These are phyloP conservation scores for Calophaca sinica DNA, from an alignment of 306 rosid genomes.

Conservation along the genomic window DNA sequence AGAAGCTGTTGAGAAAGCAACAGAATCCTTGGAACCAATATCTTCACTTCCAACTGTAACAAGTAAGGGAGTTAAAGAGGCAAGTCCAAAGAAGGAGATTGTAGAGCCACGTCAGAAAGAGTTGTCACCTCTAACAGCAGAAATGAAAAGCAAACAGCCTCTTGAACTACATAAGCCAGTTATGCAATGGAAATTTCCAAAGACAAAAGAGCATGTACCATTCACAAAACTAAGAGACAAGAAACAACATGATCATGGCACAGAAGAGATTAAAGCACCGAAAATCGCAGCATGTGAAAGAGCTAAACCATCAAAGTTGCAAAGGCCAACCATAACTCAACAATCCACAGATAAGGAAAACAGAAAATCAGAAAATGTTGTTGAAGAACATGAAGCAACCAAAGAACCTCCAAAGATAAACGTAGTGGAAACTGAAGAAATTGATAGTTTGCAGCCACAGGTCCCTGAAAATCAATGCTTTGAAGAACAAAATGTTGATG, in stretches of 20 bases:
- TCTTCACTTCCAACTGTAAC: constrained; percentile 10
- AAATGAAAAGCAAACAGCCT: constrained; percentile 27
- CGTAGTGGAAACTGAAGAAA: not conserved
- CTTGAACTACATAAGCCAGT: not conserved
- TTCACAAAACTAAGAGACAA: constrained; percentile 5
- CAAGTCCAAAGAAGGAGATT: not conserved
- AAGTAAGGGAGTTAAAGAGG: constrained; percentile 8
- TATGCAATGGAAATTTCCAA: constrained; percentile 5
- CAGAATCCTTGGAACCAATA: constrained; percentile 20
- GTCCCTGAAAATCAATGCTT: not conserved
- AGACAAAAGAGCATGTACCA: not conserved
- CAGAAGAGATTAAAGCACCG: constrained; percentile 11
- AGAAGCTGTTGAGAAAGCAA: constrained; percentile 10
- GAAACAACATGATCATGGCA: not conserved
- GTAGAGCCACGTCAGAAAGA: constrained; percentile 11
- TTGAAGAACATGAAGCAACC: constrained; percentile 4
- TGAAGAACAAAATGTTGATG: not conserved
- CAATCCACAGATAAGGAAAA: constrained; percentile 19
- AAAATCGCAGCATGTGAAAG: not conserved
- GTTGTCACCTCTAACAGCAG: constrained; percentile 20
- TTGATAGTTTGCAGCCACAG: constrained; percentile 1
- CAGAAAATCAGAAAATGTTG: constrained; percentile 17
- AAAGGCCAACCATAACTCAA: not conserved
- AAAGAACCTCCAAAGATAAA: constrained; percentile 6
- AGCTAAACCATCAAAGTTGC: constrained; percentile 16